Evolutionary conservation across 176 grass and related monocot species (phyloP).

Genomic region (Hordeum marinum): DNA sequence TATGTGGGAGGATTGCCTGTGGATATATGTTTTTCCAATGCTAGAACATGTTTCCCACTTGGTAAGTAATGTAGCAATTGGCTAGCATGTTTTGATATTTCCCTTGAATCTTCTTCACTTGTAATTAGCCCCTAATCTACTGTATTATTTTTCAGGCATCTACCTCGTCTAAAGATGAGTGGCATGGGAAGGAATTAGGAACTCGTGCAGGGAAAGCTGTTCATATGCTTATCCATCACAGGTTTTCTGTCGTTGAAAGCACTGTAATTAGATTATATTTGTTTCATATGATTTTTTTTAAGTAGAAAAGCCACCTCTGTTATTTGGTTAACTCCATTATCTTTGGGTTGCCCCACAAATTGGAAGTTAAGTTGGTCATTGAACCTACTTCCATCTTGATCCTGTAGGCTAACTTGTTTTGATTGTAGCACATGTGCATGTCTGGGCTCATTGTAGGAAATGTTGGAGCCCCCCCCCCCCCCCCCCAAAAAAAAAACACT

Average conservation of each 20-base stretch:
- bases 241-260: constrained; percentile 42
- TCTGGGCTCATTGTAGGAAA: neutral
- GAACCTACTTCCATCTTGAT: neutral
- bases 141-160: constrained; percentile 67
- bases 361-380: constrained; percentile 18
- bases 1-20: constrained; percentile 97
- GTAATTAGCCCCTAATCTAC: constrained; percentile 23
- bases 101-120: constrained; percentile 16
- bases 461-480: neutral
- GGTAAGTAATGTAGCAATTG: constrained; percentile 49
- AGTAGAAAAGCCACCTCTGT: neutral
- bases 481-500: neutral
- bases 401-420: neutral
- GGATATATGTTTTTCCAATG: constrained; percentile 94
- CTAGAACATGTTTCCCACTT: constrained; percentile 90
- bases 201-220: constrained; percentile 94
- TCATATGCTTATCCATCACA: constrained; percentile 99
- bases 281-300: neutral
- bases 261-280: constrained; percentile 15
- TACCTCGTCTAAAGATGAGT: constrained; percentile 93
- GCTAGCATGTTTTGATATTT: constrained; percentile 4
- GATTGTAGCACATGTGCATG: neutral
- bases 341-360: neutral
- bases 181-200: constrained; percentile 97
- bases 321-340: neutral